Conservation (phyloP, 2,329 filamentous ascomycete genomes). For the Aureobasidium sp. region DNA sequence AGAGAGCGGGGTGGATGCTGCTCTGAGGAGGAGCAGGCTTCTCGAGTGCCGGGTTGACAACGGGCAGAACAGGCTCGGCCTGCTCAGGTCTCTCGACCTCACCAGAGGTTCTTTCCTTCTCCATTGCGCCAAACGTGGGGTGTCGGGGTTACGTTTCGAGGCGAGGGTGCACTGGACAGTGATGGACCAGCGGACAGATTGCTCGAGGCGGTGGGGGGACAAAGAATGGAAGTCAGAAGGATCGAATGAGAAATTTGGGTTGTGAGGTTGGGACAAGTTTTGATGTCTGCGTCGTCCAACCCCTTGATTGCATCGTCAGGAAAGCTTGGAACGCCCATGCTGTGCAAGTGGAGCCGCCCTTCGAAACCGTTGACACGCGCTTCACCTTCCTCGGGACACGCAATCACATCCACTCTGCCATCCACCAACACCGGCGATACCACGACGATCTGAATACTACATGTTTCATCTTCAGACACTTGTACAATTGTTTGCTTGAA, state of each 20-base stretch:
- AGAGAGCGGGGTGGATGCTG: constrained; percentile 72
- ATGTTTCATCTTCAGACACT: constrained; percentile 4
- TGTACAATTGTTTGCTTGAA: constrained; percentile 4
- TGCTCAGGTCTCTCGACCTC: constrained; percentile 59
- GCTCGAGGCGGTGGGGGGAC: background rate
- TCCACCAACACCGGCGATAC: background rate
- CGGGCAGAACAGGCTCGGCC: constrained; percentile 62
- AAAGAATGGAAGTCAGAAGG: constrained; percentile 4
- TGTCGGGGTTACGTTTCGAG: background rate
- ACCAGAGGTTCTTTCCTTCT: constrained; percentile 78
- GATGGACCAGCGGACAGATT: background rate
- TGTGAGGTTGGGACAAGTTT: constrained; percentile 10
- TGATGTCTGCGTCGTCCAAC: background rate
- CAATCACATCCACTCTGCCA: constrained; percentile 13
- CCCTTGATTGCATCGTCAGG: constrained; percentile 10
- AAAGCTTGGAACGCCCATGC: constrained; percentile 5
- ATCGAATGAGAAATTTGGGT: background rate
- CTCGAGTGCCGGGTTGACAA: constrained; percentile 67
- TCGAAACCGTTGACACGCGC: constrained; percentile 13
- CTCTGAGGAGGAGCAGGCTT: constrained; percentile 61
- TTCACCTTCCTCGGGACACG: background rate
- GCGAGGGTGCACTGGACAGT: background rate
- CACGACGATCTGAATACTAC: constrained; percentile 13
- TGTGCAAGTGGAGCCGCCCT: constrained; percentile 8
- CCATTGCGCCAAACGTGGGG: constrained; percentile 45